phyloP scores from a whole-genome alignment of 345 rosid species.

The Eutrema japonicum region DNA sequence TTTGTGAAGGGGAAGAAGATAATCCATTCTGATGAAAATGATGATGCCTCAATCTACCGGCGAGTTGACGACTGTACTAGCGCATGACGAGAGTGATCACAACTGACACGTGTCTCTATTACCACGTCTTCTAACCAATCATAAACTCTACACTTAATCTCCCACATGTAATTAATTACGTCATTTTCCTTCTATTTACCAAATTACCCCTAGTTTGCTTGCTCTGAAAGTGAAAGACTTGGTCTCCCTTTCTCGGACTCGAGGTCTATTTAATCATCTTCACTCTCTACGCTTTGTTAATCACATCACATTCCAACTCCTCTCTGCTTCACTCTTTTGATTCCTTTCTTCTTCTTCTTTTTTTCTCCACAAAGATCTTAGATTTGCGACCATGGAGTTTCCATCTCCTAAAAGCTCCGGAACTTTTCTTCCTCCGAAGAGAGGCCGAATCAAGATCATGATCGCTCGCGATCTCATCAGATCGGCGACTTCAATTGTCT shows the following conservation, averaged over 20 bases:
- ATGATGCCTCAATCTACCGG: no score
- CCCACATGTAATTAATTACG: background rate
- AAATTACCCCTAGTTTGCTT: background rate
- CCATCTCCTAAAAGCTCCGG: constrained; percentile 11
- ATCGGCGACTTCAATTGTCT: constrained; percentile 4
- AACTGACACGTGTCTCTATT: background rate
- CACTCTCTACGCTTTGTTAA: background rate
- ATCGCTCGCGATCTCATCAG: constrained; percentile 30
- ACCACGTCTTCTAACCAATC: background rate
- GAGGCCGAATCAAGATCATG: constrained; percentile 37
- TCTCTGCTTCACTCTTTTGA: background rate
- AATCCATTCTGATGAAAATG: no score
- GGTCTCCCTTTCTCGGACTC: background rate
- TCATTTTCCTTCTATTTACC: background rate
- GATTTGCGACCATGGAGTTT: constrained; percentile 21
- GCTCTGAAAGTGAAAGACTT: constrained; percentile 15
- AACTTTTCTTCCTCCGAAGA: constrained; percentile 29
- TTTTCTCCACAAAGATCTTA: background rate
- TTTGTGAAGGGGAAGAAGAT: no score
- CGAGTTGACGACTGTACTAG: no score
- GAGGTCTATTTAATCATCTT: background rate
- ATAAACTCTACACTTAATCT: background rate
- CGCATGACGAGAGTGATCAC: no score
- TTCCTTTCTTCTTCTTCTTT: background rate
- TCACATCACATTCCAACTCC: background rate